Evolutionary conservation across 1,284 basidiomycete species (phyloP).

Genomic region (Irpex sp.): DNA sequence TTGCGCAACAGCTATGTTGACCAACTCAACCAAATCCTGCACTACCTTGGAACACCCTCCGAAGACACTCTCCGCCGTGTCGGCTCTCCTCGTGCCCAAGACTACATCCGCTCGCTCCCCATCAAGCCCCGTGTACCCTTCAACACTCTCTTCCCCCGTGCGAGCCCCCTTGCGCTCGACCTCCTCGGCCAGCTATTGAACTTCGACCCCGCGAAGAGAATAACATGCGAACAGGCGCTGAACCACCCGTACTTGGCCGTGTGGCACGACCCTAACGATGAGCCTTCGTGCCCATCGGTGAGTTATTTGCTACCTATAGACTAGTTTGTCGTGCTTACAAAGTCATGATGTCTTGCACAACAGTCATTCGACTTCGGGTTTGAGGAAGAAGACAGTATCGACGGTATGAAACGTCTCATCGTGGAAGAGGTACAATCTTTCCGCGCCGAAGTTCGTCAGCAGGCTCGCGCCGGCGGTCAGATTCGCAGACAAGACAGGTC

Average conservation of each 20-base stretch:
- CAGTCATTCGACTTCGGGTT: slow-evolving; percentile 98
- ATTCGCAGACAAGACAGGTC: slow-evolving; percentile 73
- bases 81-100: slow-evolving; percentile 90
- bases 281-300: slow-evolving; percentile 59
- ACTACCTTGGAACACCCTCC: slow-evolving; percentile 95
- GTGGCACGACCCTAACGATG: slow-evolving; percentile 94
- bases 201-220: slow-evolving; percentile 95
- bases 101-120: slow-evolving; percentile 96
- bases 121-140: slow-evolving; percentile 95
- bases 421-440: slow-evolving; percentile 92
- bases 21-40: slow-evolving; percentile 97
- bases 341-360: neutral
- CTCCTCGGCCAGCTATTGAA: slow-evolving; percentile 88
- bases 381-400: slow-evolving; percentile 93
- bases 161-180: slow-evolving; percentile 93
- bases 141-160: slow-evolving; percentile 86
- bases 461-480: slow-evolving; percentile 66
- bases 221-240: slow-evolving; percentile 93
- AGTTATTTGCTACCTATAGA: slow-evolving; percentile 7
- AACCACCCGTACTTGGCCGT: slow-evolving; percentile 93
- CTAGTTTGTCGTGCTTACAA: neutral
- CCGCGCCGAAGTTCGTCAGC: slow-evolving; percentile 79
- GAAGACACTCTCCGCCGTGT: slow-evolving; percentile 96
- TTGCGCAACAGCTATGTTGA: slow-evolving; percentile 78
- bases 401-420: slow-evolving; percentile 97